Percentiles rank a stretch among this genome's conserved stretches.
These are phyloP conservation scores for Hypomontagnella monticulosa DNA, from an alignment of 495 filamentous ascomycete species.

Conservation along the genomic window DNA sequence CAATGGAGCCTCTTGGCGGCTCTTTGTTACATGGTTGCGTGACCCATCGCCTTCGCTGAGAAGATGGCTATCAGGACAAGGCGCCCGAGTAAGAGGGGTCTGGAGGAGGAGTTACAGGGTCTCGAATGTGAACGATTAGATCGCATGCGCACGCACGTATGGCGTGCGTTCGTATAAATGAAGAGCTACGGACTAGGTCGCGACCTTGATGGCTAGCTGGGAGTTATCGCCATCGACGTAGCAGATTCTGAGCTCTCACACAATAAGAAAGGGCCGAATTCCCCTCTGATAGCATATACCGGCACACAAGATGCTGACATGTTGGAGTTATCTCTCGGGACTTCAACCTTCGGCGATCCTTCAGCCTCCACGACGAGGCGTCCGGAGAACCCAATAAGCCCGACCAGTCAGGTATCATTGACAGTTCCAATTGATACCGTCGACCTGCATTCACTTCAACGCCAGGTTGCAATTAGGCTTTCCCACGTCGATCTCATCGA, in stretches of 20 bases:
- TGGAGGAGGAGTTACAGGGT: conserved; percentile 9
- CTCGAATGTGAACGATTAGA: conserved; percentile 18
- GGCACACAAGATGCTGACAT: conserved; percentile 3
- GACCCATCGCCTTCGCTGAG: conserved; percentile 17
- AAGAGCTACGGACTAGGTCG: conserved; percentile 6
- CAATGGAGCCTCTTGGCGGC: conserved; percentile 41
- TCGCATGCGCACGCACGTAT: conserved; percentile 23
- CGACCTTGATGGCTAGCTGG: not conserved
- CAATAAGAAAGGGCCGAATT: conserved; percentile 38
- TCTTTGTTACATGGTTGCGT: conserved; percentile 20
- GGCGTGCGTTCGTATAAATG: conserved; percentile 27
- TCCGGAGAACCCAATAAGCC: conserved; percentile 20
- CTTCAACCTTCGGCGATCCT: conserved; percentile 27
- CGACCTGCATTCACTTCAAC: conserved; percentile 14
- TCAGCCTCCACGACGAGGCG: conserved; percentile 38
- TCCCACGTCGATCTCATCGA: conserved; percentile 22
- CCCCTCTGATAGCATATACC: conserved; percentile 4
- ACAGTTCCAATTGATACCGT: conserved; percentile 2
- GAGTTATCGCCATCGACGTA: conserved; percentile 25
- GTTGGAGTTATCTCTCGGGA: conserved; percentile 12
- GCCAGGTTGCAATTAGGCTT: conserved; percentile 8
- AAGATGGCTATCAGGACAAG: conserved; percentile 13
- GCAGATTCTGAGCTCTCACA: conserved; percentile 6
- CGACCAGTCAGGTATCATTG: conserved; percentile 15
- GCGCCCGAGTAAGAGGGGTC: conserved; percentile 8